Evolutionary conservation across 2,329 filamentous ascomycete species (phyloP).

Genomic region (Arthrobotrys musiformis): DNA sequence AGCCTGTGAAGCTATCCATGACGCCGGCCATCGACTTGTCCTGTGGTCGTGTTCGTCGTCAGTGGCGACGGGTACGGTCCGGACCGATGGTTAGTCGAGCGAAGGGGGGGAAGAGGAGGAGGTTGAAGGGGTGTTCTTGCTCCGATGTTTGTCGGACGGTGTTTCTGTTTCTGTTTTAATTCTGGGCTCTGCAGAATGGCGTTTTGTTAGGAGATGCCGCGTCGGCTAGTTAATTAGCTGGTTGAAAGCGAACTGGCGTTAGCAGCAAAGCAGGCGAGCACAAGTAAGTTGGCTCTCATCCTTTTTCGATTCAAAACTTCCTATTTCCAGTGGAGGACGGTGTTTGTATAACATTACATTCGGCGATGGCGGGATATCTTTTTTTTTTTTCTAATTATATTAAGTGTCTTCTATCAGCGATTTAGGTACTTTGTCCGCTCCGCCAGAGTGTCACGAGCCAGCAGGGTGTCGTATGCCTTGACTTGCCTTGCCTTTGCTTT

Average conservation of each 20-base stretch:
- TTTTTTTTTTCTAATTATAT: too few relatives aligned
- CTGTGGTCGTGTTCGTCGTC: conserved; percentile 18
- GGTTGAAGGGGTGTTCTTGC: conserved; percentile 17
- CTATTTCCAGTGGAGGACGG: too few relatives aligned
- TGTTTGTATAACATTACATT: too few relatives aligned
- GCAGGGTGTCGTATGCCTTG: conserved; percentile 20
- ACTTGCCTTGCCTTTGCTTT: too few relatives aligned
- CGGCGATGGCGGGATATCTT: not conserved
- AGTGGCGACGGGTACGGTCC: conserved; percentile 32
- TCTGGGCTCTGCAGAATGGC: not conserved
- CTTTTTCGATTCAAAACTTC: not conserved
- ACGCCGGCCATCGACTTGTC: conserved; percentile 10
- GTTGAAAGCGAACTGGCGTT: not conserved
- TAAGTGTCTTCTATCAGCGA: too few relatives aligned
- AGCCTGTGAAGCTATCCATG: conserved; percentile 5
- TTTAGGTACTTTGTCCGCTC: not conserved
- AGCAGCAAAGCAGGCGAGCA: not conserved
- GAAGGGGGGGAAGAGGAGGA: conserved; percentile 12
- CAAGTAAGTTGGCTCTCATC: not conserved
- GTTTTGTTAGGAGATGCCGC: conserved; percentile 32
- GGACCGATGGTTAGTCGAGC: conserved; percentile 17
- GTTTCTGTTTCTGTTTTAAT: conserved; percentile 31
- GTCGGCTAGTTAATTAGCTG: conserved; percentile 9
- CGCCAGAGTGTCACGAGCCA: conserved; percentile 22
- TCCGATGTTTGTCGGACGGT: conserved; percentile 41